Percentiles rank a stretch among this genome's conserved stretches.
phyloP scores from a whole-genome alignment of 371 early-diverging fungal genomes.

The Funneliformis caledonium region DNA sequence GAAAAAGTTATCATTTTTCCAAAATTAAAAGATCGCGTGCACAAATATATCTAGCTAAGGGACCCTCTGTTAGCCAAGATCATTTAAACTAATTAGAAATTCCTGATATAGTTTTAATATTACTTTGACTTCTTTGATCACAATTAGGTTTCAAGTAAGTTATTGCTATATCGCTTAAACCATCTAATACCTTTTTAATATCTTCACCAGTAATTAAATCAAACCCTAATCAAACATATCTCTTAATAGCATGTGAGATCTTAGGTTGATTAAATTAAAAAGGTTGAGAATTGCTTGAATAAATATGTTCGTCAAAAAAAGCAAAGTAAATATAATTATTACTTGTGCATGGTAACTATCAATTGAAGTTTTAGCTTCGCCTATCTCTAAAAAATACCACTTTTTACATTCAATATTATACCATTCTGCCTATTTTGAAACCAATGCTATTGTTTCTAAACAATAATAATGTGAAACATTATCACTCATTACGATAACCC shows the following conservation, averaged over 20 bases:
- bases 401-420: conserved; percentile 7
- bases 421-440: background rate
- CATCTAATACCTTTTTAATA: background rate
- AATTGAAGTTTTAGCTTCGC: background rate
- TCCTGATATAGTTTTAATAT: background rate
- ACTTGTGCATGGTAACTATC: background rate
- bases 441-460: background rate
- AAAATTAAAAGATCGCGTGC: no score
- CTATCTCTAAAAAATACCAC: background rate
- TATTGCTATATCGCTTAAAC: background rate
- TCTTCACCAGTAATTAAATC: conserved; percentile 7
- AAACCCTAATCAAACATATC: background rate
- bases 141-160: background rate
- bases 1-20: background rate
- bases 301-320: background rate
- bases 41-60: background rate
- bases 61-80: background rate
- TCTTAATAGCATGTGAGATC: background rate
- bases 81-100: conserved; percentile 3
- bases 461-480: background rate
- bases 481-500: background rate
- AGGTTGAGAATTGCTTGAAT: no score
- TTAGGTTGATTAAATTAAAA: background rate
- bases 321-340: background rate
- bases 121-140: background rate